Base-by-base conservation (phyloP, 257 asterid genomes). In the Orobanche coerulescens region DNA sequence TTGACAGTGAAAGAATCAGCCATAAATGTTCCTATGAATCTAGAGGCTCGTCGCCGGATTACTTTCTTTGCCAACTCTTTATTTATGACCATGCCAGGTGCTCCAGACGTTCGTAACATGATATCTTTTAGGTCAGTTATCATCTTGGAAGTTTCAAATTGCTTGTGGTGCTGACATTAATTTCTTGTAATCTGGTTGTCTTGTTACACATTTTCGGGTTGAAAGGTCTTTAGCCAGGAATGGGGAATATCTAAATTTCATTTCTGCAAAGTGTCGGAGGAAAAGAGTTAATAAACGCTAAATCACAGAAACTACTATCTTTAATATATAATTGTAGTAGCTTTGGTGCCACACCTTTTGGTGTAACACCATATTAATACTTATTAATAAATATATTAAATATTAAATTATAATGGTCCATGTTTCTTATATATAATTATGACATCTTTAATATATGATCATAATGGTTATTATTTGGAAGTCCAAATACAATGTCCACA, bases 1-100 rank as follows among this genome's bases (percentile, higher is more conserved):
- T 69, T 93, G 81, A 93, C 97, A 20, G 97, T 81, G 69, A 93
- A 93, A 79, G 99, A 93, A 74, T 93, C 97, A 44, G 99, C 99
- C 51, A 87, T 81, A 66, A 79, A 93, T 57, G 97, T 93, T 67
- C 99, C 99, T 36, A 83, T 76, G 78, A 89, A 93, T 74, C 65
- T 89, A 69, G 99, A 93, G 54, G 99, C 99, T 69, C 95, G 97
- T 37, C 82, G 99, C 4, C 85, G 99, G 59, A 85, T 85, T 48
- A 89, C 97, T 51, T 93, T 93, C 78, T 93, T 93, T 62, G 90
- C 99, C n/a, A 93, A 89, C 83, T 93, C 99, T 40, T 78, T 93
- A 39, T 93, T 93, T 66, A 93, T 93, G 99, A 81, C 74, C 71
- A 93, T 93, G 95, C 99, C 99, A 40, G 60, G 54, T 73, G 97